phyloP scores from a whole-genome alignment of 2,329 filamentous ascomycete species.

The Pseudocercospora fuligena region DNA sequence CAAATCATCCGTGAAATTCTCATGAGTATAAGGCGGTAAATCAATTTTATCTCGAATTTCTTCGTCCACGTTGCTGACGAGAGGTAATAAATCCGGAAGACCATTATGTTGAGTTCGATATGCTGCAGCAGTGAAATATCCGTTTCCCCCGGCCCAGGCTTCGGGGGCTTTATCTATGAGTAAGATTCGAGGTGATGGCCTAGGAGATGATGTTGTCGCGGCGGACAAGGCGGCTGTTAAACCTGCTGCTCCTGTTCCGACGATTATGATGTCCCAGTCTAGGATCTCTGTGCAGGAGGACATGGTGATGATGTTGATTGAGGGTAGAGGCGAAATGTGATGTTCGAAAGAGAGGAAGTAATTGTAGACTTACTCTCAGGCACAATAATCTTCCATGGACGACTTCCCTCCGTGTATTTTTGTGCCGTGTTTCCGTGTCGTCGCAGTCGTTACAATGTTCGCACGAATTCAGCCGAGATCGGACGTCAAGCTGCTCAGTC shows the following conservation, averaged over 20 bases:
- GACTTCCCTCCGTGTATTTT: no score
- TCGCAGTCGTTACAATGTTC: neutral
- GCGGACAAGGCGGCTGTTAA: slow-evolving; percentile 65
- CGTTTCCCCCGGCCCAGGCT: slow-evolving; percentile 66
- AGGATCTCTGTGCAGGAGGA: neutral
- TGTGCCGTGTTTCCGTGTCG: no score
- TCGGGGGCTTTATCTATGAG: slow-evolving; percentile 65
- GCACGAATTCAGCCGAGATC: neutral
- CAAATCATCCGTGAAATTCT: slow-evolving; percentile 63
- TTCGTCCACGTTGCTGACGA: slow-evolving; percentile 63
- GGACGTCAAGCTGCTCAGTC: neutral
- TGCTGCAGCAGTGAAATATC: slow-evolving; percentile 69
- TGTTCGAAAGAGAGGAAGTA: no score
- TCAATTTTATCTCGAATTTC: slow-evolving; percentile 59
- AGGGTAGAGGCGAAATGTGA: no score
- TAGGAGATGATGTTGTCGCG: slow-evolving; percentile 42
- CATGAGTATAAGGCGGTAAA: slow-evolving; percentile 59
- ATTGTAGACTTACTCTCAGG: no score
- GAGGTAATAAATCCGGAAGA: slow-evolving; percentile 60
- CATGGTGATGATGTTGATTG: neutral
- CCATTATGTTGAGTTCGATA: slow-evolving; percentile 64
- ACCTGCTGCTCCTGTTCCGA: slow-evolving; percentile 69
- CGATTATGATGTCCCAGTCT: slow-evolving; percentile 54
- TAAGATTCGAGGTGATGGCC: slow-evolving; percentile 53
- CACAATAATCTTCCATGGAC: no score